Evolutionary conservation across 192 early-diverging fungal genomes (phyloP), one percentile per base, ranked within the genome.

Genomic region (Phlyctochytrium bullatum): DNA sequence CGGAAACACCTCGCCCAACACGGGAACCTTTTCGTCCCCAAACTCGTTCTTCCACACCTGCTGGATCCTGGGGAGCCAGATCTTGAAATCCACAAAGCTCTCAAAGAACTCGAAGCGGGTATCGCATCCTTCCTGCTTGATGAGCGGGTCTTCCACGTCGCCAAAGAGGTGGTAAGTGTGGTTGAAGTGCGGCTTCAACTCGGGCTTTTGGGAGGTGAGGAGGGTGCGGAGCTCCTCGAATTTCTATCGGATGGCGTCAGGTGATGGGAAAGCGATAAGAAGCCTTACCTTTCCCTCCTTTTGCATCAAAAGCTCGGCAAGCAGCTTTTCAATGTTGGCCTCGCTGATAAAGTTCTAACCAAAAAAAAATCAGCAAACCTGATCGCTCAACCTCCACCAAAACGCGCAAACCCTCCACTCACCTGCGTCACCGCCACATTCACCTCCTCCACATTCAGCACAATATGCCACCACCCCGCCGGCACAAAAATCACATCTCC

Each of bases 361-460:
- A 35, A n/a, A 56, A 34, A 35, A 12, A 31, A 28, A 56, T 20
- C 25, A 34, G 24, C 3, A 62, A 50, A 71, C 36, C 30, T 74
- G 67, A 12, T 23, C 6, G 4, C n/a, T n/a, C n/a, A n/a, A n/a
- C 40, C 6, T 47, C 20, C 10, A 47, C 40, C 6, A 47, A 47
- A 47, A 71, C 52, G 54, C 65, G 50, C 12, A 61, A 71, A 68
- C 35, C 65, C 58, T 50, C 40, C 29, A 2, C 52, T 73, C 53
- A 73, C 72, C 59, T 76, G 74, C 17, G 74, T 76, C 33, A 76
- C 68, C 20, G 74, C 74, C 25, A 76, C 53, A 57, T 68, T 76
- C 20, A 52, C 53, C 12, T 3, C 23, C 24, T 63, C 67, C 24
- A 76, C n/a, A 54, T 76, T 76, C 28, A 76, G 61, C 50, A 76